A percentile compares a stretch with the other conserved stretches of the same genome.
Evolutionary conservation across 23 red algal species (phyloP).

Genomic region (Gracilariopsis chorda): DNA sequence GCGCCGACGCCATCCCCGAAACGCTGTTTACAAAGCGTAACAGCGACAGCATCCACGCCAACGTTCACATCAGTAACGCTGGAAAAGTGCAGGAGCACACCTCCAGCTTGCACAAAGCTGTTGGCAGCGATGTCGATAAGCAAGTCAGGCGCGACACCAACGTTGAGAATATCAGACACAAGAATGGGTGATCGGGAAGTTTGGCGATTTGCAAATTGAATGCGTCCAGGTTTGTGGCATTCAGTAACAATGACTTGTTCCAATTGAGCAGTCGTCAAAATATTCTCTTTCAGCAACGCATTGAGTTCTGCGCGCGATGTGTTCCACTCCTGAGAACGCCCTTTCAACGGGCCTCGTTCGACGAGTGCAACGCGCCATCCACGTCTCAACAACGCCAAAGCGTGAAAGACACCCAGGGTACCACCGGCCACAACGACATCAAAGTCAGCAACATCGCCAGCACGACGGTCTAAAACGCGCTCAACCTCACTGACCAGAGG

Average conservation of each 20-base stretch:
- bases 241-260: conserved; percentile 66
- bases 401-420: conserved; percentile 87
- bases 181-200: neutral
- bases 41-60: neutral
- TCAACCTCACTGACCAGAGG: neutral
- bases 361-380: conserved; percentile 68
- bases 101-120: conserved; percentile 50
- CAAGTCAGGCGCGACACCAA: conserved; percentile 73
- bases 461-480: neutral
- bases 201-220: conserved; percentile 53
- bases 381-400: conserved; percentile 59
- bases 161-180: conserved; percentile 72
- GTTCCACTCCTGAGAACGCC: conserved; percentile 93
- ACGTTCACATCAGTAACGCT: conserved; percentile 32
- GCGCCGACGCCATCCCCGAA: neutral
- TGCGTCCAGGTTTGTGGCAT: conserved; percentile 57
- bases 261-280: conserved; percentile 48
- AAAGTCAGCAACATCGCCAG: neutral
- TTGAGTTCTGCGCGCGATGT: conserved; percentile 70
- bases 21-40: neutral
- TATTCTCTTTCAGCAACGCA: conserved; percentile 34
- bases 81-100: conserved; percentile 57
- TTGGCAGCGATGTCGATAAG: conserved; percentile 41
- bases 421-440: conserved; percentile 86
- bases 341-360: conserved; percentile 70